Evolutionary conservation across 805 yeast species (phyloP), one percentile per base, ranked within the genome.

Genomic region (Nakazawaea holstii): DNA sequence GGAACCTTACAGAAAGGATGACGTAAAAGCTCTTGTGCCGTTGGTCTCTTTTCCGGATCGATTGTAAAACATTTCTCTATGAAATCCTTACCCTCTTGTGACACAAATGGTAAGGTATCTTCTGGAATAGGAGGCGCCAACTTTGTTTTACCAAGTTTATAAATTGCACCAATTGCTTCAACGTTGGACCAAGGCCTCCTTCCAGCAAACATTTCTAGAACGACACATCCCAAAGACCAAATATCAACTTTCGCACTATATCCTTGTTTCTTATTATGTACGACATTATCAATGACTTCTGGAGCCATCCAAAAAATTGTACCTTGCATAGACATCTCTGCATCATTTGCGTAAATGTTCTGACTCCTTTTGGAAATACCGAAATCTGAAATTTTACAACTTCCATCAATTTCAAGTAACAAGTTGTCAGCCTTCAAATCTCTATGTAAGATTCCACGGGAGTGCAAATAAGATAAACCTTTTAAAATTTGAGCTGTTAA

Each of bases 291-390:
- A 43, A 94, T 90, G 53, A 95, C 96, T 61, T 94, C 99, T 0
- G 99, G 99, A 1, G 99, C 99, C 99, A 94, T 94, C 99, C 99
- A 94, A 64, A 91, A 94, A 1, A 95, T 89, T 0, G 99, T 91
- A 24, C 99, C 99, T 65, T 95, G 96, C 95, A 88, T 89, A 10
- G 97, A 91, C 96, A 91, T 87, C 47, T 89, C 97, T 4, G 96
- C 89, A 57, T 88, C 82, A 62, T 94, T 90, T 29, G 87, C 82
- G 62, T 94, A 92, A 24, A 92, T 87, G 60, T 94, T 91, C 39
- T 82, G 77, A 10, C 89, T 80, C 58, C 82, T 80, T 62, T 89
- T 91, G 37, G 97, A 90, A 45, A 94, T 94, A 40, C 99, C 99
- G 68, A 94, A 94, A 65, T 94, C 99, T 11, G 96, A 85, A 41